Conservation (phyloP, 768 basidiomycete species). For the Phanerodontia chrysosporium region DNA sequence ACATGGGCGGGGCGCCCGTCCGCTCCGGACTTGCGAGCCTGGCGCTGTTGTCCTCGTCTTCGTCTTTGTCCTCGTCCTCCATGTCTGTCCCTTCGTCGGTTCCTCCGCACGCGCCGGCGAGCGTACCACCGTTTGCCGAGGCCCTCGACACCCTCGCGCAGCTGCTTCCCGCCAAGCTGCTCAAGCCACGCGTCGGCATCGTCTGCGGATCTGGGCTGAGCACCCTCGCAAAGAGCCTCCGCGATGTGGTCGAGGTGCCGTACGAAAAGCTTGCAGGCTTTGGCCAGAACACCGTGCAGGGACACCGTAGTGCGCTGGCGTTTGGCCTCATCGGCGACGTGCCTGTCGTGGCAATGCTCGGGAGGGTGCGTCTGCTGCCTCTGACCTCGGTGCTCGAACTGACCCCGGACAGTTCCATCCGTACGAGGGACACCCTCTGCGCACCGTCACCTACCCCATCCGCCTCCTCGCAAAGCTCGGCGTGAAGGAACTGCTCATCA, state of each 20-base stretch:
- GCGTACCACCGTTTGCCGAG: slow-evolving; percentile 22
- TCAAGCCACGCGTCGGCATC: slow-evolving; percentile 68
- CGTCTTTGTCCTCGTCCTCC: neutral
- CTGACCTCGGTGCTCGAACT: neutral
- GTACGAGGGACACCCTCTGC: slow-evolving; percentile 77
- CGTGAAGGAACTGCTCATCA: slow-evolving; percentile 72
- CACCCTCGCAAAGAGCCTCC: slow-evolving; percentile 62
- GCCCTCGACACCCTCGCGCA: slow-evolving; percentile 24
- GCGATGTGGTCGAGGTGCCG: slow-evolving; percentile 52
- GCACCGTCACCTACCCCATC: slow-evolving; percentile 73
- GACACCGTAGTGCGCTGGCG: slow-evolving; percentile 76
- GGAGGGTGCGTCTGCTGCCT: slow-evolving; percentile 49
- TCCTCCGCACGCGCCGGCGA: neutral
- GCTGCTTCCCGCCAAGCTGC: slow-evolving; percentile 35
- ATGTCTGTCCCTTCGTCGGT: neutral
- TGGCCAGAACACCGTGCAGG: slow-evolving; percentile 72
- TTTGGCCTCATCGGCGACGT: slow-evolving; percentile 74
- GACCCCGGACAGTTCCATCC: slow-evolving; percentile 62
- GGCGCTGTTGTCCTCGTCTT: neutral
- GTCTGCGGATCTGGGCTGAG: slow-evolving; percentile 85
- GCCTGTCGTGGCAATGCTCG: slow-evolving; percentile 87
- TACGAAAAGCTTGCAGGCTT: slow-evolving; percentile 74
- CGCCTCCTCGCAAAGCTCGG: slow-evolving; percentile 77
- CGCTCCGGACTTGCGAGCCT: too few species aligned
- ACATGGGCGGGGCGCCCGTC: too few species aligned